Conservation (phyloP, 163 green algal species). For the Scenedesmus sp. region DNA sequence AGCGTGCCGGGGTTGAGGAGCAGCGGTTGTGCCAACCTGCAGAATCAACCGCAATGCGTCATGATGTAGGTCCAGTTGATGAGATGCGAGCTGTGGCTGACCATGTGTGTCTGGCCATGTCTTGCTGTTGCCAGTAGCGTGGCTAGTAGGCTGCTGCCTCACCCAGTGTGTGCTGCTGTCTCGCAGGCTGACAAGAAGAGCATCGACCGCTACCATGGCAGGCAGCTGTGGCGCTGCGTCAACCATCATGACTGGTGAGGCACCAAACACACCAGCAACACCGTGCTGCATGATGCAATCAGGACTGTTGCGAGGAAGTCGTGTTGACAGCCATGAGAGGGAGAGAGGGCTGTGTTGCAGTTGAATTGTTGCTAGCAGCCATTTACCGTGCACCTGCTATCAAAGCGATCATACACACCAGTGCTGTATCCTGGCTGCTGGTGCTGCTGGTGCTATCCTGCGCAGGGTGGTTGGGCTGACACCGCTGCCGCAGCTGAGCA, state of each 20-base stretch:
- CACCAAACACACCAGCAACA: neutral
- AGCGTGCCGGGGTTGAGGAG: neutral
- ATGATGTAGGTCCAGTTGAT: neutral
- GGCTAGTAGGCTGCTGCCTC: neutral
- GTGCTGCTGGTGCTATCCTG: neutral
- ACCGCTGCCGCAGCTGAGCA: constrained; percentile 32
- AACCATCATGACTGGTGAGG: constrained; percentile 39
- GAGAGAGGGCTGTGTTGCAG: neutral
- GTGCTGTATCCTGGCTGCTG: neutral
- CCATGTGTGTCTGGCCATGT: neutral
- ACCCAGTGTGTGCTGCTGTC: neutral
- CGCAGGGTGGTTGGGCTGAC: constrained; percentile 20
- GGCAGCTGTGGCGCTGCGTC: neutral
- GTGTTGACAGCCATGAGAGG: too few species aligned
- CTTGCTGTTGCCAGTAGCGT: neutral
- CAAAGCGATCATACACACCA: too few species aligned
- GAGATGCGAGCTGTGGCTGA: neutral
- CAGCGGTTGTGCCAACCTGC: neutral
- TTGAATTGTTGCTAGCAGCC: neutral
- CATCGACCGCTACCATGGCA: constrained; percentile 6
- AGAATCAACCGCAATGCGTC: neutral
- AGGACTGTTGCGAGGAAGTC: too few species aligned
- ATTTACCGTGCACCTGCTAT: neutral
- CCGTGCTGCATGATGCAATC: neutral
- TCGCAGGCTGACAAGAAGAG: constrained; percentile 45